A percentile compares a stretch with the other conserved stretches of the same genome.
Evolutionary conservation across 176 grass and related monocot genomes (phyloP).

Genomic region (Microstegium vimineum): DNA sequence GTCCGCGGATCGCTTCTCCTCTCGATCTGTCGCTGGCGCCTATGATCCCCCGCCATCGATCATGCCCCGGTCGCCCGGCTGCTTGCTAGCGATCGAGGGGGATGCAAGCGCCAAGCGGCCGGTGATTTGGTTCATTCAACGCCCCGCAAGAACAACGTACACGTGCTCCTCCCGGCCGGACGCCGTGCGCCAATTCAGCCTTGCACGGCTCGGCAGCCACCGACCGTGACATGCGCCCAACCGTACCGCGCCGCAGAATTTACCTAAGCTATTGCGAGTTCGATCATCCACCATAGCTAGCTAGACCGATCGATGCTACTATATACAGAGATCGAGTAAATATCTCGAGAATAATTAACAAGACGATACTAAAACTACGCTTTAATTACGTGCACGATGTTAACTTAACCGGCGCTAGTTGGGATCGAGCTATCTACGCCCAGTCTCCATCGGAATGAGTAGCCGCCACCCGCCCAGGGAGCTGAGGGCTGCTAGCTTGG

Average conservation of each 20-base stretch:
- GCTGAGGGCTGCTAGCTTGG: too few relatives aligned
- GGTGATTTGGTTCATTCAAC: background rate
- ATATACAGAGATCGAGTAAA: background rate
- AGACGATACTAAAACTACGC: background rate
- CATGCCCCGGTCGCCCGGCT: too few relatives aligned
- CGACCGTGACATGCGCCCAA: conserved; percentile 39
- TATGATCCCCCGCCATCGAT: too few relatives aligned
- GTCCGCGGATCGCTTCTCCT: too few relatives aligned
- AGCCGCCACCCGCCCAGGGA: background rate
- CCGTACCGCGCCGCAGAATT: conserved; percentile 22
- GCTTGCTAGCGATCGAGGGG: background rate
- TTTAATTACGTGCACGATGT: background rate
- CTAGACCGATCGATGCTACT: background rate
- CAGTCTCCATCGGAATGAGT: conserved; percentile 24
- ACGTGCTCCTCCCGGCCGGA: background rate
- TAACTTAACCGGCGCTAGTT: background rate
- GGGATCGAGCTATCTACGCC: background rate
- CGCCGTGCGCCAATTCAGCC: conserved; percentile 1
- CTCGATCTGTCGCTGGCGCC: too few relatives aligned
- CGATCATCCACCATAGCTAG: background rate
- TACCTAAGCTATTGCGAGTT: background rate
- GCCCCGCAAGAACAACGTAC: background rate
- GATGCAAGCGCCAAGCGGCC: background rate
- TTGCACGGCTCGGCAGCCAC: conserved; percentile 7
- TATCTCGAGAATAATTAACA: background rate